Conservation (phyloP, 345 rosid species). For the Eucalyptus marginata region DNA sequence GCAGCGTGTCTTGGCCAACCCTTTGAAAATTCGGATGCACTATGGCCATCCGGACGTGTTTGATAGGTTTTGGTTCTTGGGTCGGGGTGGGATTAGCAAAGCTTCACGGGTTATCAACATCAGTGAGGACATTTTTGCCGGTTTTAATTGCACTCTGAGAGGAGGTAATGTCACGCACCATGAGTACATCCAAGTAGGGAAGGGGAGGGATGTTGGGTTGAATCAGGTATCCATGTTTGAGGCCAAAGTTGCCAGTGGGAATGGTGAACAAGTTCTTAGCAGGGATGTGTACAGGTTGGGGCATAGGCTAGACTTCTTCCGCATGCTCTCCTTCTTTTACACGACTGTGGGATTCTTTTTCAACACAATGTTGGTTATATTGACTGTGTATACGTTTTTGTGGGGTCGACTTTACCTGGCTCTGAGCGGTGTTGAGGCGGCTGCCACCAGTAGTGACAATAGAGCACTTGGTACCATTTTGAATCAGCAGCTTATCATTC, state of each 20-base stretch:
- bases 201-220: conserved; percentile 98
- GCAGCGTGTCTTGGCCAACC: conserved; percentile 95
- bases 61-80: conserved; percentile 96
- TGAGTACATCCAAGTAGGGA: conserved; percentile 95
- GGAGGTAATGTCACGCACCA: conserved; percentile 98
- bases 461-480: conserved; percentile 73
- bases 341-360: conserved; percentile 90
- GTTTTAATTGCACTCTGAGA: conserved; percentile 94
- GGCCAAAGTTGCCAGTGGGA: conserved; percentile 99
- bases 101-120: conserved; percentile 95
- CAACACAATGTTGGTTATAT: conserved; percentile 87
- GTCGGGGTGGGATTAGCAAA: conserved; percentile 95
- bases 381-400: conserved; percentile 86
- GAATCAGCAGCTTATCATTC: conserved; percentile 91
- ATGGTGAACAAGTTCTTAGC: conserved; percentile 96
- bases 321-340: conserved; percentile 95
- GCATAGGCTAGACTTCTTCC: conserved; percentile 90
- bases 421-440: conserved; percentile 84
- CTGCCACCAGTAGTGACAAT: conserved; percentile 40
- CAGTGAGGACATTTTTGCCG: conserved; percentile 99
- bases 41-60: conserved; percentile 98
- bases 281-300: conserved; percentile 97
- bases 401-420: conserved; percentile 97
- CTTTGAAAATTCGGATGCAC: conserved; percentile 93
- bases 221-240: conserved; percentile 98